Base-by-base conservation (phyloP, 2,329 filamentous ascomycete genomes). In the Raffaelea albimanens region DNA sequence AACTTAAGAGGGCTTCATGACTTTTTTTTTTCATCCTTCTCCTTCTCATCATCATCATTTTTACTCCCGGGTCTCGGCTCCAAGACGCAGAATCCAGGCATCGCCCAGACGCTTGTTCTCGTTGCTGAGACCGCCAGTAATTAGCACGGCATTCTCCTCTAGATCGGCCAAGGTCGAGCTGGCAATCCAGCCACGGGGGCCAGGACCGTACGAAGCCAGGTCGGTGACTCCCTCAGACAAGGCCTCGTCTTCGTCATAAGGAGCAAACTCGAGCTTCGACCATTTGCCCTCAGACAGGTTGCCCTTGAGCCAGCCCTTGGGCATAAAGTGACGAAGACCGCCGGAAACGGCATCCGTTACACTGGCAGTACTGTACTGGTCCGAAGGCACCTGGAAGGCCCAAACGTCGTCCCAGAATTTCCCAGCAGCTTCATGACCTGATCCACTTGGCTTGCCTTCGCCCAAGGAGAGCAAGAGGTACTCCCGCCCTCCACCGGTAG, bases 401-500 rank as follows among this genome's bases (percentile, higher is more conserved):
- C 81, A 85, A 18, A 81, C 72, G 57, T 84, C 80, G 52, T 68
- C 63, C 63, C 70, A 72, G 60, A 79, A 81, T 49, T 67, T 69
- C 21, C 73, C 76, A 2, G 73, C 71, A 16, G 63, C 71, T 18
- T 67, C 67, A 55, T 77, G 70, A 23, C 73, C 75, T 2, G 68
- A 60, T 13, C 62, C 57, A 53, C 70, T 73, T 3, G 76, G 69
- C 39, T 67, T 62, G 21, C 66, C 62, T 63, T 83, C 78, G 40
- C 81, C 81, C 53, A 83, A 71, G 41, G 75, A 61, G n/a, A 83
- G 66, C 13, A 84, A 64, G 14, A 85, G 69, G 59, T 80, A 82
- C 59, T 83, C 77, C 46, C 75, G 68, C 10, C 80, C 80, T 50
- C 73, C 73, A 22, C 76, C 76, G n/a, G 73, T 69, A 5, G 70